Evolutionary conservation across 192 early-diverging fungal species (phyloP).

Genomic region (Backusella morwellensis): DNA sequence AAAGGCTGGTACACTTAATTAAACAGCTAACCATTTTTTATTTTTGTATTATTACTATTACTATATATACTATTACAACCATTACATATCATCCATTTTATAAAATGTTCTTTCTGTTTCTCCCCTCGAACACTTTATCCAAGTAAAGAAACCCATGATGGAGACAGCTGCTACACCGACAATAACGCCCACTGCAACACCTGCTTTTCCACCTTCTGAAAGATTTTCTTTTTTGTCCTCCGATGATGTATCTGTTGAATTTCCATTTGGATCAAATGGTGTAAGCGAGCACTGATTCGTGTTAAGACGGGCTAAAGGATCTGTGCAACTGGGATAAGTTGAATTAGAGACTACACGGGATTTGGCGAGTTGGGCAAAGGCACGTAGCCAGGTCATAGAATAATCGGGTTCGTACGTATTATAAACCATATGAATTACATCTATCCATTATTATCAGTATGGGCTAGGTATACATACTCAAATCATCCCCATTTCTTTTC

Average conservation of each 20-base stretch:
- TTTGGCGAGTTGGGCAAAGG: not conserved
- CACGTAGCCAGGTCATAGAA: not conserved
- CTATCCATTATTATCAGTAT: not conserved
- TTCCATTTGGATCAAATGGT: not conserved
- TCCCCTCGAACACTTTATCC: not conserved
- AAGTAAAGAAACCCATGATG: not conserved
- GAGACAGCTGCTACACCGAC: not conserved
- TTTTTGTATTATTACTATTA: not conserved
- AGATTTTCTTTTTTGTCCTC: not conserved
- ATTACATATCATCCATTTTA: constrained; percentile 6
- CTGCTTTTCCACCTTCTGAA: constrained; percentile 2
- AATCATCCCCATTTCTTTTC: not conserved
- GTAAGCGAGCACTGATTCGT: not conserved
- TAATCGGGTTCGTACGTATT: constrained; percentile 7
- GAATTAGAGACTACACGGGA: not conserved
- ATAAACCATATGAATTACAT: constrained; percentile 19
- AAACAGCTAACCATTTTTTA: not conserved
- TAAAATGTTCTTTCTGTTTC: not conserved
- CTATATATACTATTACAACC: not conserved
- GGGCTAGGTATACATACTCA: not conserved
- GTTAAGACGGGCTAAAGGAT: not conserved
- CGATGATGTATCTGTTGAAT: not conserved
- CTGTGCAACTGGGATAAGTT: constrained; percentile 14
- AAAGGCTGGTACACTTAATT: too few species aligned
- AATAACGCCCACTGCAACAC: constrained; percentile 10